Conservation (phyloP, 805 yeast species). For the Kluyveromyces starmeri region DNA sequence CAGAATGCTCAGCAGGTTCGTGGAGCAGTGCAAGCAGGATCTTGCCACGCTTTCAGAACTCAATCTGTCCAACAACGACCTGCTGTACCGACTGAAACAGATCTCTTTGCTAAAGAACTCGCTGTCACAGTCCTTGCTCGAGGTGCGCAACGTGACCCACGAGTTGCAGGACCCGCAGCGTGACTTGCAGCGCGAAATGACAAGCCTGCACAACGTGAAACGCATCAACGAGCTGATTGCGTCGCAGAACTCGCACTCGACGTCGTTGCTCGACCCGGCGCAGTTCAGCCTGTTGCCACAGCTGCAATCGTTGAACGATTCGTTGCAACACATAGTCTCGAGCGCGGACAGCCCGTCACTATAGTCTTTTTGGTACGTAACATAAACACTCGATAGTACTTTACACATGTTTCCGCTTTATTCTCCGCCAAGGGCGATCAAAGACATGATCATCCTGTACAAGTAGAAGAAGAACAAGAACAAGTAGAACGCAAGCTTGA, state of each 20-base stretch:
- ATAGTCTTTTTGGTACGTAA: too few relatives aligned
- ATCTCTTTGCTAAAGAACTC: constrained; percentile 11
- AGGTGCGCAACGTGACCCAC: constrained; percentile 10
- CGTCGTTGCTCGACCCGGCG: constrained; percentile 9
- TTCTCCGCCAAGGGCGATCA: constrained; percentile 75
- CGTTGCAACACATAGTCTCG: too few relatives aligned
- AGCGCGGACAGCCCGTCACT: too few relatives aligned
- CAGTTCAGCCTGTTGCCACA: too few relatives aligned
- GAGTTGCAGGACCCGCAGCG: constrained; percentile 12
- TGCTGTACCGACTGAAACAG: constrained; percentile 18
- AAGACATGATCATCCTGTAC: constrained; percentile 91
- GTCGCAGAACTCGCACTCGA: constrained; percentile 8
- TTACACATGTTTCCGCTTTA: too few relatives aligned
- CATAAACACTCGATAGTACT: too few relatives aligned
- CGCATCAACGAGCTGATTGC: neutral
- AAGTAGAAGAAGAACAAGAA: constrained; percentile 90
- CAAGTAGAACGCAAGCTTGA: constrained; percentile 85
- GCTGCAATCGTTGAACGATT: constrained; percentile 12
- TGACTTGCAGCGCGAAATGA: constrained; percentile 9
- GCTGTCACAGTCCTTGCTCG: constrained; percentile 13
- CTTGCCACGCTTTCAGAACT: constrained; percentile 25
- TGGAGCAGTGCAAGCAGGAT: constrained; percentile 16
- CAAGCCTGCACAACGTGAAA: constrained; percentile 1
- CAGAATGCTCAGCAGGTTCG: constrained; percentile 17
- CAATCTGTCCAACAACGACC: constrained; percentile 25